Evolutionary conservation across 306 rosid genomes (phyloP), one percentile per base, ranked within the genome.

Genomic region (Calophaca sinica): DNA sequence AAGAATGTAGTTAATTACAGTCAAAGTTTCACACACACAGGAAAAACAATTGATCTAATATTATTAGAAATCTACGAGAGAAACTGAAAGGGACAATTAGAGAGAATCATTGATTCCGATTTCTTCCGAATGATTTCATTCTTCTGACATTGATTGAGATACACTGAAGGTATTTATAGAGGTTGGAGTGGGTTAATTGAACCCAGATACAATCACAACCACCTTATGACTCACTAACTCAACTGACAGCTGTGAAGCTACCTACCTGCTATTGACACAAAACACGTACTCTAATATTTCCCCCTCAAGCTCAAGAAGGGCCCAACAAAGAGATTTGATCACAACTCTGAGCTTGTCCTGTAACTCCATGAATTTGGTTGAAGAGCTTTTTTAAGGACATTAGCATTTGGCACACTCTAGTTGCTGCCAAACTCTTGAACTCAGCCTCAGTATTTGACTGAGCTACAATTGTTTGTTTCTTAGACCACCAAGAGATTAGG

Each of bases 1-100:
- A 73, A 79, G 57, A 68, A 35, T 78, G 33, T 36, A 11, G 71
- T 75, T 61, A 20, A 49, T 62, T 73, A 68, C 68, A 20, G 50
- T 45, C 31, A 68, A 57, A 35, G 72, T 42, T 41, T 69, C 51
- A 6, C 26, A 49, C n/a, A 42, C 54, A 10, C 12, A 32, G 65
- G 28, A 2, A 69, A 69, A 62, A 15, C 62, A 75, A 44, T 52
- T 69, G 60, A 62, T 65, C 28, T 44, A 28, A 38, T 28, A 65
- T 44, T 26, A 45, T 44, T 65, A 26, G 53, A 65, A 66, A 59
- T 59, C 54, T 45, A 35, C 1, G n/a, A 14, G 70, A 44, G 39
- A 52, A 45, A 45, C 55, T 46, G 55, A 65, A 65, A 66, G 41
- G 53, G 11, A 45, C 11, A 12, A 76, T 54, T 32, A 54, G 36